Conservation (phyloP, 352 stramenopile species). For the Globisporangium iwayamae region DNA sequence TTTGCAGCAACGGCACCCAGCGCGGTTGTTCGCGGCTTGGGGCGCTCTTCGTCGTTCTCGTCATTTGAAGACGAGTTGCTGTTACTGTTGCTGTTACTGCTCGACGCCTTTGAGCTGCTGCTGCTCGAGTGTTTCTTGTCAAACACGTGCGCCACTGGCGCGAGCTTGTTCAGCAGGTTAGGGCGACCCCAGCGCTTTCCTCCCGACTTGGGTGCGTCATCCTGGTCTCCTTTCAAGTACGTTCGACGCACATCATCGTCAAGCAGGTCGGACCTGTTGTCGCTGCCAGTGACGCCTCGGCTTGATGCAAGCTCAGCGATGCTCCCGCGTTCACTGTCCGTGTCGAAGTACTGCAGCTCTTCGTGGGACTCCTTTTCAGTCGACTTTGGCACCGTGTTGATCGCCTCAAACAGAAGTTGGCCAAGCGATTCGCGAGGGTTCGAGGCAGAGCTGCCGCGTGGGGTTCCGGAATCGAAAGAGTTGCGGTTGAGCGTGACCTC, state of each 20-base stretch:
- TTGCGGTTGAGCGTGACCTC: constrained; percentile 11
- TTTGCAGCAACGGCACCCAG: constrained; percentile 16
- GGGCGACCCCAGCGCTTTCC: constrained; percentile 14
- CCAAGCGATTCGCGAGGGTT: constrained; percentile 10
- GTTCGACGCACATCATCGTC: constrained; percentile 2
- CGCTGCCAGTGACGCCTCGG: neutral
- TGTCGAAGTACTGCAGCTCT: constrained; percentile 19
- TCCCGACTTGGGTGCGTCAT: neutral
- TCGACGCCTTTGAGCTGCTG: constrained; percentile 14
- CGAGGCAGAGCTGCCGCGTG: constrained; percentile 11
- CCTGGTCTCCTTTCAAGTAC: constrained; percentile 10
- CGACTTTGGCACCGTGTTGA: constrained; percentile 15
- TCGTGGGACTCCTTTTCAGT: neutral
- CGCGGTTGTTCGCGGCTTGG: constrained; percentile 1
- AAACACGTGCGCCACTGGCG: constrained; percentile 14
- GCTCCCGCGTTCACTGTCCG: constrained; percentile 18
- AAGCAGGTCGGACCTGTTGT: neutral
- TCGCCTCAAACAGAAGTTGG: constrained; percentile 16
- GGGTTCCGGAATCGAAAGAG: constrained; percentile 21
- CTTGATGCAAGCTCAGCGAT: neutral
- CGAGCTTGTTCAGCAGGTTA: constrained; percentile 22
- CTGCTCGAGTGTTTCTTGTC: constrained; percentile 17
- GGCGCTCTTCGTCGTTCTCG: constrained; percentile 11
- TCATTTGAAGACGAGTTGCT: constrained; percentile 17
- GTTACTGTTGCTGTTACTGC: constrained; percentile 1